Conservation (phyloP, 768 basidiomycete genomes). For the Cubamyces sp. region DNA sequence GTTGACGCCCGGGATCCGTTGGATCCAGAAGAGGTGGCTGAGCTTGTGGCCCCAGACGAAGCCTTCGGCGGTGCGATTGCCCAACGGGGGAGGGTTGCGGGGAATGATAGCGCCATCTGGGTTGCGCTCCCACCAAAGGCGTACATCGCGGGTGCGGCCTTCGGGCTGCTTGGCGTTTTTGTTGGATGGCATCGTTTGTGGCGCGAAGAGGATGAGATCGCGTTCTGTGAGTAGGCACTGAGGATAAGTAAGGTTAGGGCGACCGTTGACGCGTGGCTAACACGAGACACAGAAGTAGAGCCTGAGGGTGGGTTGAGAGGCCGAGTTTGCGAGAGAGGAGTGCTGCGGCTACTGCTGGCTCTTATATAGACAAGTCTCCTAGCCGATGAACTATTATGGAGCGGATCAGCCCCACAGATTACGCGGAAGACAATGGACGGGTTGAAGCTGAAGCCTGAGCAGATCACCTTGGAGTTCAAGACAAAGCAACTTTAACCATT, state of each 20-base stretch:
- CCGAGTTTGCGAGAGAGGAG: too few species aligned
- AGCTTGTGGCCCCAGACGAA: conserved; percentile 22
- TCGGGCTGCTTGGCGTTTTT: background rate
- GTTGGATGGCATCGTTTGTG: background rate
- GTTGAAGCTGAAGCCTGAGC: too few species aligned
- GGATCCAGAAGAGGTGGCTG: conserved; percentile 19
- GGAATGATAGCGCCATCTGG: conserved; percentile 22
- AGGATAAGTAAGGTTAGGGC: background rate
- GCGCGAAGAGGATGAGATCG: background rate
- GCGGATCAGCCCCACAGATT: too few species aligned
- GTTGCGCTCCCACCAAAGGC: conserved; percentile 26
- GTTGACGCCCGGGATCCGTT: conserved; percentile 24
- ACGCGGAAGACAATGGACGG: too few species aligned
- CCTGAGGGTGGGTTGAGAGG: too few species aligned
- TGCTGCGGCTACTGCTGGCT: too few species aligned
- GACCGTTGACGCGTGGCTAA: conserved; percentile 1
- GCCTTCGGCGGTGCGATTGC: conserved; percentile 23
- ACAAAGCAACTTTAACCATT: too few species aligned
- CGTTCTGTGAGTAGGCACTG: background rate
- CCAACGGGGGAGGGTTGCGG: conserved; percentile 9
- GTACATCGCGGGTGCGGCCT: conserved; percentile 18
- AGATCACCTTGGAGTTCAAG: too few species aligned
- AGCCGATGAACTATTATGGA: too few species aligned
- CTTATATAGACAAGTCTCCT: too few species aligned
- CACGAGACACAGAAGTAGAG: background rate